phyloP scores from a whole-genome alignment of 1,284 basidiomycete species.

The Sporisorium iseilematis-ciliati region DNA sequence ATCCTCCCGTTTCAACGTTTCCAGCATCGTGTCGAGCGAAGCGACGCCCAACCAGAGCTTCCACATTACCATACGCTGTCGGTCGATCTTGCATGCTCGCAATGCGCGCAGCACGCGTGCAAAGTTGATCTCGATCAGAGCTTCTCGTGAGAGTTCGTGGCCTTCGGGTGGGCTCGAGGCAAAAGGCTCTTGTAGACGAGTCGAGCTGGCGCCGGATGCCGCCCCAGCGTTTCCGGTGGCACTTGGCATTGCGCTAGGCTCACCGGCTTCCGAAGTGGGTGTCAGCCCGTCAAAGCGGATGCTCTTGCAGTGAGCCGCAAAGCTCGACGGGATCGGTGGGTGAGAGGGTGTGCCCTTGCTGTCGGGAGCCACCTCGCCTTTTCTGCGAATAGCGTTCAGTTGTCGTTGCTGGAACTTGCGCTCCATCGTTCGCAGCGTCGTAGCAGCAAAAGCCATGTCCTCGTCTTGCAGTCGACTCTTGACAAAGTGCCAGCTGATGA shows the following conservation, averaged over 20 bases:
- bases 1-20: slow-evolving; percentile 32
- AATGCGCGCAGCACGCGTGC: slow-evolving; percentile 55
- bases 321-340: slow-evolving; percentile 33
- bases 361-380: not conserved
- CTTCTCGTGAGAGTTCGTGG: slow-evolving; percentile 57
- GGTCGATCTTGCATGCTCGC: slow-evolving; percentile 61
- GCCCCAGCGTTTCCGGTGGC: not conserved
- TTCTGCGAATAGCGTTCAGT: slow-evolving; percentile 15
- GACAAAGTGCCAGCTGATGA: slow-evolving; percentile 63
- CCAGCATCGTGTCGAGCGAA: slow-evolving; percentile 41
- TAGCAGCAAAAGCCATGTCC: slow-evolving; percentile 57
- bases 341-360: not conserved
- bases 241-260: not conserved
- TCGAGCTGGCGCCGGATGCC: not conserved
- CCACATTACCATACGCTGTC: slow-evolving; percentile 65
- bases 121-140: slow-evolving; percentile 65
- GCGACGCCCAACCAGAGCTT: slow-evolving; percentile 60
- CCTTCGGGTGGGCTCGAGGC: slow-evolving; percentile 16
- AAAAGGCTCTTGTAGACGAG: slow-evolving; percentile 28
- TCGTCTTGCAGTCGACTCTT: slow-evolving; percentile 56
- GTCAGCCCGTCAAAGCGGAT: slow-evolving; percentile 28
- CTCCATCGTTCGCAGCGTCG: slow-evolving; percentile 55
- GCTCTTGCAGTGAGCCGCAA: slow-evolving; percentile 10
- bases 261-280: not conserved
- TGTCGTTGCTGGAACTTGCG: slow-evolving; percentile 47